phyloP scores from a whole-genome alignment of 495 filamentous ascomycete species.

The Penicillium riverlandense region DNA sequence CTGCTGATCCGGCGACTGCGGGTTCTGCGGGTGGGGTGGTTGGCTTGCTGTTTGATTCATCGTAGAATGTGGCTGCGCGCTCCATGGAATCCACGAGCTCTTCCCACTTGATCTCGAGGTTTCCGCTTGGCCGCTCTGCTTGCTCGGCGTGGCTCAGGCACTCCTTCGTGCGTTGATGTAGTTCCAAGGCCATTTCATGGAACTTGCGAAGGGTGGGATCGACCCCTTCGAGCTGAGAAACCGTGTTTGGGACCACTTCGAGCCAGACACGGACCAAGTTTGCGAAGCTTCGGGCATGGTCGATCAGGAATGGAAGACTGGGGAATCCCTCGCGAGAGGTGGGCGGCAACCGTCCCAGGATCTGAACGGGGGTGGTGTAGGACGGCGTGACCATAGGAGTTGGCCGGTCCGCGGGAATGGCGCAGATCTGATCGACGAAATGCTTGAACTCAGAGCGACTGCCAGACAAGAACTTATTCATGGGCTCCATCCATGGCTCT shows the following conservation, averaged over 20 bases:
- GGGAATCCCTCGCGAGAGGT: slow-evolving; percentile 90
- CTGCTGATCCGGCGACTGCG: slow-evolving; percentile 28
- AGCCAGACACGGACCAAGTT: slow-evolving; percentile 87
- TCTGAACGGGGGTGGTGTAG: slow-evolving; percentile 89
- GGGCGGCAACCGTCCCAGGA: slow-evolving; percentile 73
- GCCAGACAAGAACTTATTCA: slow-evolving; percentile 62
- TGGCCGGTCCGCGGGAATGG: slow-evolving; percentile 64
- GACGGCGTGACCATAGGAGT: slow-evolving; percentile 66
- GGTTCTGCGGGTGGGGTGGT: slow-evolving; percentile 33
- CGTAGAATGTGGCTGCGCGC: slow-evolving; percentile 43
- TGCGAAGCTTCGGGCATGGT: slow-evolving; percentile 82
- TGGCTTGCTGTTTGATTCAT: slow-evolving; percentile 29
- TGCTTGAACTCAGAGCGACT: slow-evolving; percentile 64
- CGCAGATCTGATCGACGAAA: slow-evolving; percentile 81
- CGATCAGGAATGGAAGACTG: slow-evolving; percentile 88
- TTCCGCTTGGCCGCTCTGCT: slow-evolving; percentile 55
- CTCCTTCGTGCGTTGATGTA: slow-evolving; percentile 66
- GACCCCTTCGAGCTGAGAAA: slow-evolving; percentile 31
- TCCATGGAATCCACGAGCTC: slow-evolving; percentile 67
- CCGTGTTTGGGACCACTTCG: slow-evolving; percentile 40
- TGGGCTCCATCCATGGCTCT: slow-evolving; percentile 98
- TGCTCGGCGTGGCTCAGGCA: slow-evolving; percentile 67
- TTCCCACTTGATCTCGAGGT: slow-evolving; percentile 58
- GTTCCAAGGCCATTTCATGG: slow-evolving; percentile 62
- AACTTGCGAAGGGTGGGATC: slow-evolving; percentile 49